These are phyloP conservation scores for Colletotrichum sp. DNA, from an alignment of 2,329 filamentous ascomycete species.

Conservation along the genomic window DNA sequence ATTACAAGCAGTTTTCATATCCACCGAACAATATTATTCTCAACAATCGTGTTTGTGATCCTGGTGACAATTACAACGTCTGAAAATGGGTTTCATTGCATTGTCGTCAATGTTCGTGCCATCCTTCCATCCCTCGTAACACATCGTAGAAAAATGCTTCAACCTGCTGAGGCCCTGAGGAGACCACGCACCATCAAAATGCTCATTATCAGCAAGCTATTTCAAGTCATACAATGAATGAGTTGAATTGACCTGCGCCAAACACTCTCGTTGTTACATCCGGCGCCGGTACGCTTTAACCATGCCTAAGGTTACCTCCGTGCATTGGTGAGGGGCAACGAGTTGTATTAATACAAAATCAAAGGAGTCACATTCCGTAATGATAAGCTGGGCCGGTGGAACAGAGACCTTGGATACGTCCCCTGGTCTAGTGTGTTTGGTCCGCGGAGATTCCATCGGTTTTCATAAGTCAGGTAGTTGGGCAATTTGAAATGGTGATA, in stretches of 20 bases:
- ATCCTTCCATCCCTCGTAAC: rapidly evolving
- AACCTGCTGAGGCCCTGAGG: background rate
- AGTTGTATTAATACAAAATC: background rate
- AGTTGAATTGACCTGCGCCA: background rate
- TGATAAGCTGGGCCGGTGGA: background rate
- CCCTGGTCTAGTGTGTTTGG: background rate
- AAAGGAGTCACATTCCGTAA: background rate
- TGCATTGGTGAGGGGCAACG: background rate
- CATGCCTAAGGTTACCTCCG: background rate
- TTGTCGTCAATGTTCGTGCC: background rate
- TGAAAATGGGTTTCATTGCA: background rate
- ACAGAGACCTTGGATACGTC: background rate
- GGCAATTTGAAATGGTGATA: background rate
- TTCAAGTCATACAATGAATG: background rate
- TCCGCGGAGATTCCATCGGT: rapidly evolving
- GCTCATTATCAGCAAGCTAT: background rate
- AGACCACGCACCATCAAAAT: background rate
- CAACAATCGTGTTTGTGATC: background rate
- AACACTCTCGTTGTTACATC: background rate
- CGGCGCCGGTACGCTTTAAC: background rate
- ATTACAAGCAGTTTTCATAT: background rate
- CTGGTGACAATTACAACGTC: background rate
- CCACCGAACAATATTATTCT: background rate
- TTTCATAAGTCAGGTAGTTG: too few relatives aligned
- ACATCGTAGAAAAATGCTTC: background rate